These are phyloP conservation scores for Tylopilus sp. DNA, from an alignment of 768 basidiomycete genomes.

Conservation along the genomic window DNA sequence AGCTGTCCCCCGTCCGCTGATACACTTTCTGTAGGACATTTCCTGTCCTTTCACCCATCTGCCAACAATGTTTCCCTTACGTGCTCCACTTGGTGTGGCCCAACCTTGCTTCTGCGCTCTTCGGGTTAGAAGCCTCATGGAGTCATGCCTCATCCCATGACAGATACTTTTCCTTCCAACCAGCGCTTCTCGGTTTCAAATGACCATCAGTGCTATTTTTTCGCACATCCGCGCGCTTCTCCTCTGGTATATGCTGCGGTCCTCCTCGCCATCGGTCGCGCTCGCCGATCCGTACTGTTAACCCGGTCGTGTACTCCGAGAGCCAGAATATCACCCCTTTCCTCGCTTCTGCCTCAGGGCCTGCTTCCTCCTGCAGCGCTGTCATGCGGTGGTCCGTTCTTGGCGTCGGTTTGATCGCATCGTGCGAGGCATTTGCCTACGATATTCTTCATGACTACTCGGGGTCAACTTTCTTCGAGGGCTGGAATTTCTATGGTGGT, in stretches of 20 bases:
- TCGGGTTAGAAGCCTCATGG: neutral
- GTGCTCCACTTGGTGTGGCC: too few relatives aligned
- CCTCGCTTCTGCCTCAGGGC: neutral
- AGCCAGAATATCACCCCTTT: neutral
- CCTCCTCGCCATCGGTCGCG: neutral
- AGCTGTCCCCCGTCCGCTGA: too few relatives aligned
- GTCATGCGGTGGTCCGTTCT: conserved; percentile 13
- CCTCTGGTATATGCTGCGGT: neutral
- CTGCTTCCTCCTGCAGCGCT: neutral
- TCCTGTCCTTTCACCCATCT: too few relatives aligned
- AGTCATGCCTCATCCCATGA: neutral
- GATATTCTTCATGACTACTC: conserved; percentile 42
- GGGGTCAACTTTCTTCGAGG: conserved; percentile 50
- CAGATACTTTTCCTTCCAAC: neutral
- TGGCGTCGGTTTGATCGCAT: neutral
- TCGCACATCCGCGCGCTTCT: neutral
- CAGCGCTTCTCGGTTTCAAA: neutral
- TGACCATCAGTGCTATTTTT: neutral
- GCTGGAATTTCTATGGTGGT: conserved; percentile 52
- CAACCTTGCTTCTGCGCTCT: too few relatives aligned
- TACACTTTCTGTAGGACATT: too few relatives aligned
- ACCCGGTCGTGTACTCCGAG: neutral
- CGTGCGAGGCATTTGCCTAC: conserved; percentile 25
- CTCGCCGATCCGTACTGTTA: neutral
- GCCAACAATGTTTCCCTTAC: too few relatives aligned